Evolutionary conservation across 163 green algal genomes (phyloP), one percentile per base, ranked within the genome.

Genomic region (Chlamydomonas reinhardtii): DNA sequence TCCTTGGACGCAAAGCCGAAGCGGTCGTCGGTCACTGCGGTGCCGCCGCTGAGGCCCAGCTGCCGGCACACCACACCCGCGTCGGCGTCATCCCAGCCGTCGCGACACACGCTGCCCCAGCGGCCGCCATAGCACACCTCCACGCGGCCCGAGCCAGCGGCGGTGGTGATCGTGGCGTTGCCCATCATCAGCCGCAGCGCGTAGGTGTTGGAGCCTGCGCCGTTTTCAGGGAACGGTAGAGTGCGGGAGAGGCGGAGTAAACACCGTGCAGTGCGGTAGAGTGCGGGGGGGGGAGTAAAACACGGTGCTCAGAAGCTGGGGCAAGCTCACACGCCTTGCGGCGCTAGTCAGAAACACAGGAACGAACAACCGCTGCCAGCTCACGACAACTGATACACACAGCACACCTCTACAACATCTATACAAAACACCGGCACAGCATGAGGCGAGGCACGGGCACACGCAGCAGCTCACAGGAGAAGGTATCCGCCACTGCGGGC

Each of bases 21-120:
- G 12, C 22, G 15, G 34, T 25, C 59, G 34, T 37, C 59, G 2
- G 19, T 22, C n/a, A 72, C 56, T 9, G 48, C 56, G 2, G 56
- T 48, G 31, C 74, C 74, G 32, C 74, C 59, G 22, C 20, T 37
- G 32, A 35, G 35, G 24, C 74, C 59, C 74, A 82, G 34, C 59
- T 82, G 74, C 34, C 74, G 59, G 80, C 80, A 86, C 22, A 79
- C 80, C 24, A 86, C 80, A 0, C 20, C 17, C 4, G 80, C 80
- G 32, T 79, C 80, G 17, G 19, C 29, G 69, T 86, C 52, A 34
- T 79, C 52, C 69, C 68, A 86, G 20, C 31, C 31, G 69, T 79
- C 69, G 4, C 20, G n/a, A 24, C 80, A 86, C 31, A 86, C 80
- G 4, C 52, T 61, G 69, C 80, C 80, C 54, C 80, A 86, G 15